Base-by-base conservation (phyloP, 2,329 filamentous ascomycete genomes). In the Sporothrix globosa region DNA sequence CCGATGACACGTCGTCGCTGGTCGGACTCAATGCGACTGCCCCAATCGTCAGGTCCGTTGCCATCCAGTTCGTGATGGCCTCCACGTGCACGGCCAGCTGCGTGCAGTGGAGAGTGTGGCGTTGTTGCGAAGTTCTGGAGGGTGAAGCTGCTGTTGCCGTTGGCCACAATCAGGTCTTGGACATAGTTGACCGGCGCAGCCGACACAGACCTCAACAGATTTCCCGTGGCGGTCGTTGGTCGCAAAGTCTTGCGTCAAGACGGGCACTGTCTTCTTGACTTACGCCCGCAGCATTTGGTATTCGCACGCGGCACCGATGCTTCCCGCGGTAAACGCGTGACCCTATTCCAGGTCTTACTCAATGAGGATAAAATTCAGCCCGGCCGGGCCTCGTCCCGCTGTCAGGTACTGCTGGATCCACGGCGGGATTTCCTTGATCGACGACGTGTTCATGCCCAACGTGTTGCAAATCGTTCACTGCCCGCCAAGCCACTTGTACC, bases 381-480 rank as follows among this genome's bases (percentile, higher is more conserved):
- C 61, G 14, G 44, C 41, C n/a, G 61, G 61, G 24, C 61, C 61
- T 17, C 30, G 41, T 13, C 61, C 61, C 1, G 61, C 13, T 2
- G 61, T 65, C 21, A 65, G 44, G 61, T 65, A 65, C 61, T 65
- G 61, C 61, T 65, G 60, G 41, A 65, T 65, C 44, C 61, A 65
- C 10, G 61, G 44, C 21, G 44, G 44, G 24, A 65, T 65, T 50
- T 65, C 61, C 7, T 65, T 50, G 6, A 17, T n/a, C 3, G 61
- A 19, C 4, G 61, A 65, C 4, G 44, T 9, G 24, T 50, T 65
- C 44, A 65, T 65, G 17, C 61, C 61, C 13, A 21, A n/a, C 13
- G 21, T 50, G 61, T 65, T 44, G 44, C 61, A 44, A 65, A 65
- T 65, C 4, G 44, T 65, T 24, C 61, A 65, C 61, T 65, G 61